phyloP scores from a whole-genome alignment of 75 land plant species.

The Sequoiadendron giganteum region DNA sequence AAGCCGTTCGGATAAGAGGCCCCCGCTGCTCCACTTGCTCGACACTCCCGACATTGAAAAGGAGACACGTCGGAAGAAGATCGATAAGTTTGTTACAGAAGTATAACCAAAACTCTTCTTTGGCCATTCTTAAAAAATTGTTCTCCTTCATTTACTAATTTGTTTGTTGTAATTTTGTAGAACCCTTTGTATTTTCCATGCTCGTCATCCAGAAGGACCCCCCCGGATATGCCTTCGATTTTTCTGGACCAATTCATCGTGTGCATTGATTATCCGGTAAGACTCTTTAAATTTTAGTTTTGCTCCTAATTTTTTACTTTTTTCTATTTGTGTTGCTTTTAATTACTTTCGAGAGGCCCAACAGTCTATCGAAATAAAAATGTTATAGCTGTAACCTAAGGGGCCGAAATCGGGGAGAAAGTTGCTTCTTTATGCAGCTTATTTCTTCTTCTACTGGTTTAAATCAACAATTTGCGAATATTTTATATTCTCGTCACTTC shows the following conservation, averaged over 20 bases:
- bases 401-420: neutral
- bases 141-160: neutral
- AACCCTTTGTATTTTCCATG: slow-evolving; percentile 52
- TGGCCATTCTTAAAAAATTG: neutral
- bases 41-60: slow-evolving; percentile 66
- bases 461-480: neutral
- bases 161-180: neutral
- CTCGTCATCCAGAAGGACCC: slow-evolving; percentile 68
- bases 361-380: neutral
- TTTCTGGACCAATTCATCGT: slow-evolving; percentile 83
- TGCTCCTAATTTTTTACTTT: neutral
- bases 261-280: slow-evolving; percentile 95
- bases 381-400: neutral
- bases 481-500: neutral
- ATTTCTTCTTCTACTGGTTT: neutral
- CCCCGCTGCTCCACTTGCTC: slow-evolving; percentile 70
- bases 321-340: too few species aligned
- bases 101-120: neutral
- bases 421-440: neutral
- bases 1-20: slow-evolving; percentile 26
- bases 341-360: too few species aligned
- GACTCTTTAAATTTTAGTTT: neutral
- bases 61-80: slow-evolving; percentile 69
- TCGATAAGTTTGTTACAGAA: neutral
- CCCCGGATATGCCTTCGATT: slow-evolving; percentile 88